A percentile compares a stretch with the other conserved stretches of the same genome.
phyloP scores from a whole-genome alignment of 2,329 filamentous ascomycete genomes.

The Cladosporium sp. region DNA sequence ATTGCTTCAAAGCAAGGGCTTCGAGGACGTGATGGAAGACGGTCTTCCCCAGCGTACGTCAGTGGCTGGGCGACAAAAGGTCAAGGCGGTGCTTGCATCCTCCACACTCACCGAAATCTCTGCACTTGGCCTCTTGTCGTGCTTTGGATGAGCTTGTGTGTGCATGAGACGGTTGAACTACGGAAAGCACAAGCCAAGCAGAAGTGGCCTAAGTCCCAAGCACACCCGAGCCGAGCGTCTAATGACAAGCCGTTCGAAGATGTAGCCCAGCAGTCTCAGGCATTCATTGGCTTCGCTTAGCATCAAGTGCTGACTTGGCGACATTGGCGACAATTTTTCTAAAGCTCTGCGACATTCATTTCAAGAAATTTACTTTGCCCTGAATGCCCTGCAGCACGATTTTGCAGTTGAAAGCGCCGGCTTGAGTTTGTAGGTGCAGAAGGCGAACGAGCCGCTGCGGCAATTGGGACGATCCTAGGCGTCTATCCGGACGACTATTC shows the following conservation, averaged over 20 bases:
- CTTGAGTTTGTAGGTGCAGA: not conserved
- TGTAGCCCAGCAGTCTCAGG: not conserved
- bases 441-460: constrained; percentile 8
- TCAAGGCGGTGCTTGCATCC: not conserved
- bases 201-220: not conserved
- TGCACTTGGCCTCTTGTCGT: constrained; percentile 10
- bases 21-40: not conserved
- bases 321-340: no score
- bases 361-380: not conserved
- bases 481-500: not conserved
- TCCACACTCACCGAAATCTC: constrained; percentile 2
- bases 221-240: not conserved
- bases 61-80: not conserved
- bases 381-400: not conserved
- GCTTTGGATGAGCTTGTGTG: constrained; percentile 3
- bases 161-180: constrained; percentile 7
- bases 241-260: constrained; percentile 5
- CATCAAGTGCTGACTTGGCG: no score
- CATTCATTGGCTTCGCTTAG: constrained; percentile 7
- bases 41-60: not conserved
- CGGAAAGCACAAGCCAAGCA: constrained; percentile 10
- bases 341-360: no score
- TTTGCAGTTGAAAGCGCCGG: not conserved
- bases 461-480: not conserved
- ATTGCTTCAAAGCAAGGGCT: not conserved